Evolutionary conservation across 768 basidiomycete species (phyloP).

Genomic region (Chalciporus piperatus): DNA sequence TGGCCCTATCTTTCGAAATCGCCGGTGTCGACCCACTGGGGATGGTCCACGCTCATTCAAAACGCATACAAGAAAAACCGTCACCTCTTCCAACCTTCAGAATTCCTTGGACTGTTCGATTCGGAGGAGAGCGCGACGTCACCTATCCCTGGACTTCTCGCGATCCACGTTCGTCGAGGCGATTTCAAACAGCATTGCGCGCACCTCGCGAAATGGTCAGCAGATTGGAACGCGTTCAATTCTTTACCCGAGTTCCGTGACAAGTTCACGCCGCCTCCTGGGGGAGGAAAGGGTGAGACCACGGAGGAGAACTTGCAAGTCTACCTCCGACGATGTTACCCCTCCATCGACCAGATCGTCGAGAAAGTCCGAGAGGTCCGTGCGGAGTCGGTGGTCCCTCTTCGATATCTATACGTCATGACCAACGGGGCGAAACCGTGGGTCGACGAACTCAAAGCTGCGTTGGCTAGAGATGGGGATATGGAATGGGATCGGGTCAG

Average conservation of each 20-base stretch:
- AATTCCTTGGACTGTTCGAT: neutral
- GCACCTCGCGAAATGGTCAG: constrained; percentile 33
- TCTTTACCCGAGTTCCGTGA: constrained; percentile 41
- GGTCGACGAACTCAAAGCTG: constrained; percentile 39
- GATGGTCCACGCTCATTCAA: constrained; percentile 37
- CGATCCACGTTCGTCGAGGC: constrained; percentile 50
- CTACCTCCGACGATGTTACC: constrained; percentile 42
- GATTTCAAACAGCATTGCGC: constrained; percentile 48
- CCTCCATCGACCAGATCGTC: constrained; percentile 42
- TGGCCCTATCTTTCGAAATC: constrained; percentile 34
- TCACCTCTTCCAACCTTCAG: constrained; percentile 18
- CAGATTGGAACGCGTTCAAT: constrained; percentile 46
- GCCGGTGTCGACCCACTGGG: constrained; percentile 35
- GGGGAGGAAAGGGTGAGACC: constrained; percentile 16
- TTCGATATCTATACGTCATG: constrained; percentile 44
- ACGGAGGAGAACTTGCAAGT: constrained; percentile 19
- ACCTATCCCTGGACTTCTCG: constrained; percentile 42
- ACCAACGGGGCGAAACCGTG: constrained; percentile 45
- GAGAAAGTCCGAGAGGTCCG: constrained; percentile 36
- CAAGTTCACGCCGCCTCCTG: constrained; percentile 31
- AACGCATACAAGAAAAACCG: constrained; percentile 32
- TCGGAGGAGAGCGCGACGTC: neutral
- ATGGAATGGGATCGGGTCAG: constrained; percentile 39
- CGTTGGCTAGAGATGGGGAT: constrained; percentile 24
- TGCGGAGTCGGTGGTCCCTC: constrained; percentile 15